Percentiles rank a stretch among this genome's conserved stretches.
phyloP scores from a whole-genome alignment of 805 yeast species.

The Torulaspora maleeae region DNA sequence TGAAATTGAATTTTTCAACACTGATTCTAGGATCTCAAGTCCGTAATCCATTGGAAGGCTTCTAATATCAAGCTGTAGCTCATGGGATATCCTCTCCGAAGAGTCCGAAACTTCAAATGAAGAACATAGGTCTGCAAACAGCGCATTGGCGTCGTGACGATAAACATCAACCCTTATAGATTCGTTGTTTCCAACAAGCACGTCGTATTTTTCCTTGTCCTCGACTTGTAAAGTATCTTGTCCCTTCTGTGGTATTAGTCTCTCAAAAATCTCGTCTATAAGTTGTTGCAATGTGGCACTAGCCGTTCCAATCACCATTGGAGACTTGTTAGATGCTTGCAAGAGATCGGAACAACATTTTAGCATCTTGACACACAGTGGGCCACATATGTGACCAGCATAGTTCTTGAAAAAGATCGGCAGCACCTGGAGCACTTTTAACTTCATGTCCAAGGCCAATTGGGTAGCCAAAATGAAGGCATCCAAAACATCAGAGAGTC shows the following conservation, averaged over 20 bases:
- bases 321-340: constrained; percentile 61
- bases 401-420: constrained; percentile 71
- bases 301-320: constrained; percentile 83
- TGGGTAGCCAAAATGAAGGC: constrained; percentile 70
- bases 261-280: constrained; percentile 74
- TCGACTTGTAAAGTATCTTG: constrained; percentile 36
- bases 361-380: constrained; percentile 52
- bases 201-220: constrained; percentile 33
- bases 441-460: constrained; percentile 74
- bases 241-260: constrained; percentile 31
- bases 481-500: constrained; percentile 54
- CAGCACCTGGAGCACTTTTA: constrained; percentile 76
- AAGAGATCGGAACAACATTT: constrained; percentile 62
- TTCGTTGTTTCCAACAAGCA: constrained; percentile 45
- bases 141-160: constrained; percentile 64
- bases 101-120: constrained; percentile 29
- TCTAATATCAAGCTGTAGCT: constrained; percentile 45
- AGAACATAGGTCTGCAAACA: constrained; percentile 69
- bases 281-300: constrained; percentile 89
- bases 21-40: constrained; percentile 77
- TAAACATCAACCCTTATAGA: constrained; percentile 43
- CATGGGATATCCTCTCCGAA: constrained; percentile 3
- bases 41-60: constrained; percentile 61
- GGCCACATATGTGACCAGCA: constrained; percentile 49
- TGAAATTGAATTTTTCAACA: constrained; percentile 57